Conservation (phyloP, 805 yeast genomes). For the Gaillardinia entomophila region DNA sequence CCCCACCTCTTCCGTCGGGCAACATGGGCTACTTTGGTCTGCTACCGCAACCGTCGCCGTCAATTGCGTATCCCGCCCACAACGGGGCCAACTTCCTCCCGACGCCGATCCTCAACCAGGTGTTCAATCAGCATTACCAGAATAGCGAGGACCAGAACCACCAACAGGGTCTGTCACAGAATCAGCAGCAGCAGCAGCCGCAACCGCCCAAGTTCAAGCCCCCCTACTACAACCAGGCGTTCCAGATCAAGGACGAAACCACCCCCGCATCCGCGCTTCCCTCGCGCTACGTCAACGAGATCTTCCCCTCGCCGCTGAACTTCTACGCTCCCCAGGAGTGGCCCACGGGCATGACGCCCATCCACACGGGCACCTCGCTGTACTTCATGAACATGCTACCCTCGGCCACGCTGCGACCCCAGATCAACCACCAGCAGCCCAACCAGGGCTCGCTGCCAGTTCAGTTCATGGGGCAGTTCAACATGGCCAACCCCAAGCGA, state of each 20-base stretch:
- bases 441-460: constrained; percentile 13
- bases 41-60: constrained; percentile 25
- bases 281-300: constrained; percentile 62
- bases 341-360: constrained; percentile 34
- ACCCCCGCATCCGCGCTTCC: constrained; percentile 71
- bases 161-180: not conserved
- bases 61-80: constrained; percentile 12
- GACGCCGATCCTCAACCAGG: constrained; percentile 31
- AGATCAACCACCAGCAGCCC: constrained; percentile 12
- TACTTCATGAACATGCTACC: constrained; percentile 33
- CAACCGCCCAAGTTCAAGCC: constrained; percentile 1
- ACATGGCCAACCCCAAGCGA: not conserved
- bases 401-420: constrained; percentile 13
- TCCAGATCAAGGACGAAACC: constrained; percentile 44
- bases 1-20: constrained; percentile 27
- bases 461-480: constrained; percentile 32
- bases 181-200: not conserved
- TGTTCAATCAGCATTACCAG: constrained; percentile 20
- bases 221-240: constrained; percentile 9
- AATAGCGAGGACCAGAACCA: not conserved
- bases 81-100: constrained; percentile 9
- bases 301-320: constrained; percentile 78
- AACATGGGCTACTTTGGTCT: constrained; percentile 11
- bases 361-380: constrained; percentile 26
- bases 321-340: constrained; percentile 54